These are phyloP conservation scores for Mollisia scopiformis DNA, from an alignment of 2,329 filamentous ascomycete genomes.

Conservation along the genomic window DNA sequence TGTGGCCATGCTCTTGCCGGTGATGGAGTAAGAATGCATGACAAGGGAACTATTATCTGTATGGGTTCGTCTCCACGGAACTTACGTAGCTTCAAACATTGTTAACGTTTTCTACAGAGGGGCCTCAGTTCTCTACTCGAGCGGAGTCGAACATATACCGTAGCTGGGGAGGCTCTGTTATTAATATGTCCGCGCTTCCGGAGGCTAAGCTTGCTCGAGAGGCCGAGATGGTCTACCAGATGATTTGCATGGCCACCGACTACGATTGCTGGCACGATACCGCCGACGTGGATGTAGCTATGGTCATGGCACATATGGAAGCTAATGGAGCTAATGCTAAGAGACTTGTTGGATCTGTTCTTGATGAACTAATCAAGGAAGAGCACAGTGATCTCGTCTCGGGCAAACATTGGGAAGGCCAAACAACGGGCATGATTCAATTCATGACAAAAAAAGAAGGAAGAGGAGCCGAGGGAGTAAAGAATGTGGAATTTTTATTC, in stretches of 20 bases:
- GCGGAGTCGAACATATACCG: conserved; percentile 97
- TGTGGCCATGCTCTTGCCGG: conserved; percentile 79
- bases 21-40: conserved; percentile 83
- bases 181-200: conserved; percentile 97
- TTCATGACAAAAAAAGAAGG: conserved; percentile 82
- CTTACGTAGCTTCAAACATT: no score
- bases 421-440: conserved; percentile 75
- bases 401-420: conserved; percentile 81
- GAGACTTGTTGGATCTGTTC: conserved; percentile 80
- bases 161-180: conserved; percentile 88
- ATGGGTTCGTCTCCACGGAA: conserved; percentile 69
- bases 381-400: conserved; percentile 75
- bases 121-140: conserved; percentile 96
- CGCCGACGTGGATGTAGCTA: conserved; percentile 88
- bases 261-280: conserved; percentile 96
- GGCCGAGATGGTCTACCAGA: conserved; percentile 95
- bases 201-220: conserved; percentile 96
- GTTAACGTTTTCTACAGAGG: conserved; percentile 61
- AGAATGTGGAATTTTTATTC: conserved; percentile 86
- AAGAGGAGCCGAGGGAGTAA: conserved; percentile 71
- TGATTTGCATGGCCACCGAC: conserved; percentile 99
- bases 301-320: conserved; percentile 97
- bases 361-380: conserved; percentile 81
- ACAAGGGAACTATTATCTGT: conserved; percentile 83
- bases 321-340: conserved; percentile 89